phyloP scores from a whole-genome alignment of 2,329 filamentous ascomycete genomes.

The Xylariaceae sp. region DNA sequence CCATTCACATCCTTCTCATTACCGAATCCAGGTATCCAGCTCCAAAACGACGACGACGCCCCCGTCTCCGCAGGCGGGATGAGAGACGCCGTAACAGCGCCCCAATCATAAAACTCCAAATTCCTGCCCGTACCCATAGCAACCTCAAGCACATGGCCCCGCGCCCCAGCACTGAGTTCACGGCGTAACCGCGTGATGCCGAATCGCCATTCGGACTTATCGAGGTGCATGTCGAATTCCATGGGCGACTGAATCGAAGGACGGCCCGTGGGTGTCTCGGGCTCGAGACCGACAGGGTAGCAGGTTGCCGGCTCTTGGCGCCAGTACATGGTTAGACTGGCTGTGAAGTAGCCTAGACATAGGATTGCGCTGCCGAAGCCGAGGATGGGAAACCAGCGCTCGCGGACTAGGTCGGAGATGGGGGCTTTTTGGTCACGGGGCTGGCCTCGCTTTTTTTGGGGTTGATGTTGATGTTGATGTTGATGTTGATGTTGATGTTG shows the following conservation, averaged over 20 bases:
- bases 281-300: conserved; percentile 32
- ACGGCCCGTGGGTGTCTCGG: conserved; percentile 42
- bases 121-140: conserved; percentile 60
- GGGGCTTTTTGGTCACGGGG: conserved; percentile 6
- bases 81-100: conserved; percentile 23
- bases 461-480: background rate
- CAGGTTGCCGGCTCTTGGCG: conserved; percentile 20
- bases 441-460: background rate
- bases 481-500: conserved; percentile 1
- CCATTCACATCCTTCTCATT: conserved; percentile 9
- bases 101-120: conserved; percentile 54
- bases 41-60: conserved; percentile 6
- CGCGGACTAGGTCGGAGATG: conserved; percentile 28
- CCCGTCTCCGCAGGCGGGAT: conserved; percentile 20
- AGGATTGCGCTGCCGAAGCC: conserved; percentile 42
- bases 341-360: conserved; percentile 44
- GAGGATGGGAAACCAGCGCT: conserved; percentile 40
- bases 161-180: conserved; percentile 42
- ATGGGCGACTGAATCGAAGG: conserved; percentile 45
- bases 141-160: conserved; percentile 56
- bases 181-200: conserved; percentile 49
- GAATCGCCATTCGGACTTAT: conserved; percentile 52
- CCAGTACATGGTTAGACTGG: conserved; percentile 28
- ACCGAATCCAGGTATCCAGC: conserved; percentile 1
- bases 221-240: conserved; percentile 54